Percentiles rank a stretch among this genome's conserved stretches.
These are phyloP conservation scores for Heliamphora pulchella DNA, from an alignment of 179 eudicot species.

Conservation along the genomic window DNA sequence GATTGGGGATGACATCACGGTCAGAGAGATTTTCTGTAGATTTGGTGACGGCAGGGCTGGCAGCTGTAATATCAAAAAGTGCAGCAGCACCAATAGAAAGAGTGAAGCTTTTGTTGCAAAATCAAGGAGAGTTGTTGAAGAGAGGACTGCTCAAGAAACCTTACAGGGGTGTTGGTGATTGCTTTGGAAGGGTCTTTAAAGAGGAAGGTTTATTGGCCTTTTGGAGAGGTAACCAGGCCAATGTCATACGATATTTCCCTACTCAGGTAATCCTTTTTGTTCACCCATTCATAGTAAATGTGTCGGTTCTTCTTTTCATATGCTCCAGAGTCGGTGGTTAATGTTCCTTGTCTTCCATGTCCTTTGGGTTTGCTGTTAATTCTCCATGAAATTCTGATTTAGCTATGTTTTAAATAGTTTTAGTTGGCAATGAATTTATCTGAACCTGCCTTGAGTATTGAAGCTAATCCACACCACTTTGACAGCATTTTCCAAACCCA, in stretches of 20 bases:
- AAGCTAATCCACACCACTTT: neutral
- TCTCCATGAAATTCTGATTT: neutral
- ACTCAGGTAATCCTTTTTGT: constrained; percentile 52
- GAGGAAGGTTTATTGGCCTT: constrained; percentile 73
- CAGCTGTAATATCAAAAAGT: constrained; percentile 63
- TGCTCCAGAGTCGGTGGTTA: neutral
- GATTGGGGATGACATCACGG: constrained; percentile 26
- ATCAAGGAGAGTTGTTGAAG: constrained; percentile 79
- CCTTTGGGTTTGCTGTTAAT: constrained; percentile 2
- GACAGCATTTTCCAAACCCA: neutral
- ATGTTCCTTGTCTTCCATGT: neutral
- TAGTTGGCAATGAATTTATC: neutral
- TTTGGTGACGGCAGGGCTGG: constrained; percentile 72
- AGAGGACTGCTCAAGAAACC: constrained; percentile 62
- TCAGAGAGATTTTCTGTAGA: constrained; percentile 60
- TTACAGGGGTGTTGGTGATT: constrained; percentile 57
- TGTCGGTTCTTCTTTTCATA: neutral
- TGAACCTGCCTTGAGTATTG: neutral
- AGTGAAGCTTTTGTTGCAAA: constrained; percentile 80
- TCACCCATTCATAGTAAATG: neutral
- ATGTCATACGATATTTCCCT: constrained; percentile 86
- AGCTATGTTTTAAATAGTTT: neutral
- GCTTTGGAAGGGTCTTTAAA: constrained; percentile 56
- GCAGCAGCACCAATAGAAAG: constrained; percentile 87
- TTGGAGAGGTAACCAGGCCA: constrained; percentile 98